phyloP scores from a whole-genome alignment of 2,329 filamentous ascomycete genomes.

The Ophiostoma australiae region DNA sequence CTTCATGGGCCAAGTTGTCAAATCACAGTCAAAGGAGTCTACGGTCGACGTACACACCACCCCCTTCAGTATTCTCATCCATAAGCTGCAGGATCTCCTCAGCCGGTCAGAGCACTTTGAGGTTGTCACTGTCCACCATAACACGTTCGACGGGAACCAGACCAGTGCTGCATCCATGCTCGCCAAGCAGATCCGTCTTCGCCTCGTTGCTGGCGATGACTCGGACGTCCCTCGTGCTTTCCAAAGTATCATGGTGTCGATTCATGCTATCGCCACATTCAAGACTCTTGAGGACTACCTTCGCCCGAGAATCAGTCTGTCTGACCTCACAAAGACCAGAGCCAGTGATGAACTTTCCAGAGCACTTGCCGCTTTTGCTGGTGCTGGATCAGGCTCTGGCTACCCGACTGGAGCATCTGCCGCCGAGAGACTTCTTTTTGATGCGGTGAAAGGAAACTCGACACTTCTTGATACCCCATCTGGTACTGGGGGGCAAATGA shows the following conservation, averaged over 20 bases:
- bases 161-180: constrained; percentile 94
- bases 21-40: constrained; percentile 59
- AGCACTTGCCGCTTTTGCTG: constrained; percentile 68
- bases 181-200: constrained; percentile 87
- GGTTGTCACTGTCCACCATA: constrained; percentile 90
- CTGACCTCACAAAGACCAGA: constrained; percentile 66
- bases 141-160: constrained; percentile 81
- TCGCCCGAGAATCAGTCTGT: constrained; percentile 76
- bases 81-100: constrained; percentile 91
- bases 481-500: background rate
- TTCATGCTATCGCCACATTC: constrained; percentile 96
- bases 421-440: constrained; percentile 42
- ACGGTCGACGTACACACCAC: constrained; percentile 67
- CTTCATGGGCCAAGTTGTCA: constrained; percentile 77
- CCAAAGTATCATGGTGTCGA: constrained; percentile 94
- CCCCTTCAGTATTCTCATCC: constrained; percentile 82
- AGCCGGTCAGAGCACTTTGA: constrained; percentile 98
- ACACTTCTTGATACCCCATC: background rate
- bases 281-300: constrained; percentile 95
- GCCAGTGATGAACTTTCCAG: constrained; percentile 54
- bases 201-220: constrained; percentile 81
- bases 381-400: constrained; percentile 57
- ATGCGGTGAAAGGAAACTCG: background rate
- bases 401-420: constrained; percentile 39
- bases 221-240: constrained; percentile 85